These are phyloP conservation scores for Rhexocercosporidium sp. DNA, from an alignment of 2,329 filamentous ascomycete species.

Conservation along the genomic window DNA sequence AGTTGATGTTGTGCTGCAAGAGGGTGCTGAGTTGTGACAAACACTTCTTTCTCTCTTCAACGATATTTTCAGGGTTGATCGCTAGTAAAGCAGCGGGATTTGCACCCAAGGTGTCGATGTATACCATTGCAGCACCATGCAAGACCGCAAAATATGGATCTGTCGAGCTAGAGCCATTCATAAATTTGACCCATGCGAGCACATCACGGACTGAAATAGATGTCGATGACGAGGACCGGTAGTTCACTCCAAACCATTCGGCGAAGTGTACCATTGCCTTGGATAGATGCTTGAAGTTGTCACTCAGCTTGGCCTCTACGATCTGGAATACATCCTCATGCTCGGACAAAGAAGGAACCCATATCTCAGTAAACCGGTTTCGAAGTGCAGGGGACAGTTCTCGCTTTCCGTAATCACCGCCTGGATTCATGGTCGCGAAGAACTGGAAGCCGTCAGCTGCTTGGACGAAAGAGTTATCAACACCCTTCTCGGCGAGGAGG, in stretches of 20 bases:
- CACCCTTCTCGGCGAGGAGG: conserved; percentile 91
- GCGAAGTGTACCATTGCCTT: conserved; percentile 82
- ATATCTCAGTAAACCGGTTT: conserved; percentile 98
- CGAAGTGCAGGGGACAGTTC: conserved; percentile 93
- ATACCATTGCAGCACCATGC: conserved; percentile 93
- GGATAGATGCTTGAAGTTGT: conserved; percentile 61
- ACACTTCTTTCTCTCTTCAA: conserved; percentile 74
- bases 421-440: conserved; percentile 98
- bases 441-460: conserved; percentile 88
- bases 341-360: conserved; percentile 89
- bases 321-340: conserved; percentile 88
- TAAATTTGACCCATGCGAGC: conserved; percentile 90
- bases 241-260: conserved; percentile 87
- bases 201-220: conserved; percentile 91
- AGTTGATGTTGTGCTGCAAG: conserved; percentile 64
- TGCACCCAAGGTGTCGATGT: conserved; percentile 92
- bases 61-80: conserved; percentile 70
- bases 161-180: conserved; percentile 64
- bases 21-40: conserved; percentile 73
- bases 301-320: conserved; percentile 73
- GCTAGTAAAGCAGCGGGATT: conserved; percentile 90
- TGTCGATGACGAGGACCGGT: conserved; percentile 75
- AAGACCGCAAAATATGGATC: conserved; percentile 59
- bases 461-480: conserved; percentile 78
- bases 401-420: conserved; percentile 97